Conservation (phyloP, 208 protist genomes). For the Wallacemonas sp. region DNA sequence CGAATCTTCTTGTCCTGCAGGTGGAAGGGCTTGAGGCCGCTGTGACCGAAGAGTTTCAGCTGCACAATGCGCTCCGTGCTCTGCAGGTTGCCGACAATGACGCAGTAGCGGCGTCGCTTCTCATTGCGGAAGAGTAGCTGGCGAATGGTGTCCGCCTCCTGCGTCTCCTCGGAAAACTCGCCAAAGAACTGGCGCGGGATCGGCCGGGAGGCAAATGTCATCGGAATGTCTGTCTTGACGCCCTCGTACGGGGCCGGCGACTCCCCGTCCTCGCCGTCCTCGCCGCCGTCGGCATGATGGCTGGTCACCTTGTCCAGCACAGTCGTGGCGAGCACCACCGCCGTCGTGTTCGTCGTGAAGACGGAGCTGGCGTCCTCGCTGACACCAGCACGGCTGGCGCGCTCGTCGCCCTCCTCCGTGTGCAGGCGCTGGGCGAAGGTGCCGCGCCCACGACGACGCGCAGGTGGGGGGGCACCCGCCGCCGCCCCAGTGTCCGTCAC, state of each 20-base stretch:
- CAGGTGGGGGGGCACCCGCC: slow-evolving; percentile 22
- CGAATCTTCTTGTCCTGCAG: slow-evolving; percentile 86
- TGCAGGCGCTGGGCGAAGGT: slow-evolving; percentile 68
- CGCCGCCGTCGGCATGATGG: slow-evolving; percentile 10
- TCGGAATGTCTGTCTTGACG: slow-evolving; percentile 55
- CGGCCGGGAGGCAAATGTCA: slow-evolving; percentile 40
- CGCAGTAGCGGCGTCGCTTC: slow-evolving; percentile 82
- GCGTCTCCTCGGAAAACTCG: slow-evolving; percentile 30
- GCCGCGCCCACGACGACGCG: slow-evolving; percentile 69
- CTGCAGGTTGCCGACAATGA: slow-evolving; percentile 81
- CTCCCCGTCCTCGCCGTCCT: slow-evolving; percentile 12
- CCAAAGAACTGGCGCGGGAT: slow-evolving; percentile 49
- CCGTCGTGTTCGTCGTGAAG: slow-evolving; percentile 48
- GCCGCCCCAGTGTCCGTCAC: slow-evolving; percentile 13
- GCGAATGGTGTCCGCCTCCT: slow-evolving; percentile 65
- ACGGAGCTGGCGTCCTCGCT: slow-evolving; percentile 45
- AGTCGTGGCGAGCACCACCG: slow-evolving; percentile 51
- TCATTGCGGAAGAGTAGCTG: slow-evolving; percentile 83
- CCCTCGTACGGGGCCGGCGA: slow-evolving; percentile 36
- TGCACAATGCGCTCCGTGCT: slow-evolving; percentile 53
- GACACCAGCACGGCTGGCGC: not conserved
- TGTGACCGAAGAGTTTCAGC: slow-evolving; percentile 82
- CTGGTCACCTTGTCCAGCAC: slow-evolving; percentile 26
- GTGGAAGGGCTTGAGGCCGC: slow-evolving; percentile 81
- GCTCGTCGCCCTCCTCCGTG: slow-evolving; percentile 52